phyloP scores from a whole-genome alignment of 345 rosid genomes.

The Microcos paniculata region DNA sequence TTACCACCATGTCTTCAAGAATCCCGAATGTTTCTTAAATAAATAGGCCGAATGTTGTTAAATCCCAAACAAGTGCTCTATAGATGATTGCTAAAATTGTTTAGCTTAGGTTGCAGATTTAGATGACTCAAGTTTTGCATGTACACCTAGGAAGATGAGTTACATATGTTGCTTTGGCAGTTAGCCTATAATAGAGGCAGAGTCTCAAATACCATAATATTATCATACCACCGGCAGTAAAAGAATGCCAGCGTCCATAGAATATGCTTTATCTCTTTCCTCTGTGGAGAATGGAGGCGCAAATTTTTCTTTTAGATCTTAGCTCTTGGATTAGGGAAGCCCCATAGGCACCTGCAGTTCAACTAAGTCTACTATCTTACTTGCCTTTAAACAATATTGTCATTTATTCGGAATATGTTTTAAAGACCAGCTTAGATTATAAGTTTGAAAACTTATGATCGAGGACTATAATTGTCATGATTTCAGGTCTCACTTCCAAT shows the following conservation, averaged over 20 bases:
- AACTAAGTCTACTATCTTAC: not conserved
- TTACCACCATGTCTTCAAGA: not conserved
- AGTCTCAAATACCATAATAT: not conserved
- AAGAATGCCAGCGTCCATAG: not conserved
- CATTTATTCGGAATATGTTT: slow-evolving; percentile 3
- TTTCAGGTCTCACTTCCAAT: slow-evolving; percentile 77
- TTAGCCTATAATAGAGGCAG: not conserved
- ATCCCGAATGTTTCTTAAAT: not conserved
- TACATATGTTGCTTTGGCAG: not conserved
- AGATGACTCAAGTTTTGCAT: not conserved
- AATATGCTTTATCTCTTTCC: not conserved
- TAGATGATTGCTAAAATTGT: not conserved
- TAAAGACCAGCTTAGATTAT: not conserved
- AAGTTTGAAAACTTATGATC: not conserved
- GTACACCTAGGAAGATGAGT: not conserved
- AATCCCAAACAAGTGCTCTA: not conserved
- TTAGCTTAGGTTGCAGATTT: not conserved
- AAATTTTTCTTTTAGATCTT: not conserved
- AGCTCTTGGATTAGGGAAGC: not conserved
- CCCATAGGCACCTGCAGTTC: not conserved
- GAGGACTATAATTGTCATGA: not conserved
- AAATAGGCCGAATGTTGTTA: not conserved
- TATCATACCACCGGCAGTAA: not conserved
- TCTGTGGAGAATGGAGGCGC: not conserved
- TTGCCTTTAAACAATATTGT: not conserved